Evolutionary conservation across 2,329 filamentous ascomycete species (phyloP), one percentile per base, ranked within the genome.

Genomic region (Coniochaeta sp.): DNA sequence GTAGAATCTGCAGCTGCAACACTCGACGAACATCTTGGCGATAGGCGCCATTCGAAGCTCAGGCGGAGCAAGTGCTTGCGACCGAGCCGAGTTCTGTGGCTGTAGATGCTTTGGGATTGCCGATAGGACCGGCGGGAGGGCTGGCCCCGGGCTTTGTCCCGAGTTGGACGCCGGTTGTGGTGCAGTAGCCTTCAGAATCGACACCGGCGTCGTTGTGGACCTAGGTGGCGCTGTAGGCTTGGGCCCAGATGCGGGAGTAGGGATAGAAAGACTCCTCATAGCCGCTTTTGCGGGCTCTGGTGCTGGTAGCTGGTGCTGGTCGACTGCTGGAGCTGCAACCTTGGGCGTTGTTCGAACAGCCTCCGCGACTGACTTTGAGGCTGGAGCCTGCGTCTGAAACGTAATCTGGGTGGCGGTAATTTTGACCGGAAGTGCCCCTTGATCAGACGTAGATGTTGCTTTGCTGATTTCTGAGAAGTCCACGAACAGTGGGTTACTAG

Each of bases 21-120:
- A 88, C 67, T 87, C 79, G 14, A 88, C 84, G 33, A 88, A 80
- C 76, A 87, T 82, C 73, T 87, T 88, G 36, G 82, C 81, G 14
- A 86, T 70, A 1, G 79, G 78, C 12, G 63, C 62, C 60, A 62
- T 60, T 60, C 60, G 28, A 24, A 62, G 40, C 62, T 68, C 62
- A 63, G 66, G 28, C 24, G 40, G 38, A 3, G 59, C n/a, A 1
- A 57, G 55, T n/a, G 64, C 55, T 17, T 60, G 58, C 28, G 47
- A 28, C 11, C 47, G 47, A 17, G 55, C 34, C 12, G 63, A 59
- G 7, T 59, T 60, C 36, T 67, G 64, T 12, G 63, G 58, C 36
- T 68, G 66, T 62, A 68, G 67, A 59, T 68, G 67, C 44, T 68
- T 68, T 2, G 67, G 67, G 1, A 69, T 57, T 1, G 67, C 63